phyloP scores from a whole-genome alignment of 345 rosid species.

The Gossypium raimondii region DNA sequence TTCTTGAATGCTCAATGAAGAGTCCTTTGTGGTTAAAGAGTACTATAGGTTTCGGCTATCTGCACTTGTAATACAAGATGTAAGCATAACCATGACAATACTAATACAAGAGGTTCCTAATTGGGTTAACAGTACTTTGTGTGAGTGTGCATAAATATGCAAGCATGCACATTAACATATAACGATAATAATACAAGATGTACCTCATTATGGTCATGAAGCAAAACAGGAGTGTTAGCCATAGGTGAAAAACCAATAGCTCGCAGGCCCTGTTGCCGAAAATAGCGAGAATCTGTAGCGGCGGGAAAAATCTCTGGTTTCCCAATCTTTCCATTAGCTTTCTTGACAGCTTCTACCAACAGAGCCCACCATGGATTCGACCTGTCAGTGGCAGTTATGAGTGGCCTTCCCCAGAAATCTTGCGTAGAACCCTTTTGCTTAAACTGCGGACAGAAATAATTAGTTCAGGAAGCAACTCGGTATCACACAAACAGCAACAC shows the following conservation, averaged over 20 bases:
- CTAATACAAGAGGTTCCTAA: too few species aligned
- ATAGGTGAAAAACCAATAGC: conserved; percentile 94
- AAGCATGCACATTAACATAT: not conserved
- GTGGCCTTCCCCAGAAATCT: conserved; percentile 46
- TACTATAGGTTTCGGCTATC: not conserved
- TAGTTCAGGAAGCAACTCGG: conserved; percentile 11
- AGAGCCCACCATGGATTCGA: conserved; percentile 90
- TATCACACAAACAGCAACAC: not conserved
- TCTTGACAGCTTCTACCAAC: conserved; percentile 68
- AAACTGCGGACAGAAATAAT: conserved; percentile 54
- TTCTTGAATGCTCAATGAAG: not conserved
- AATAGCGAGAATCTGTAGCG: conserved; percentile 80
- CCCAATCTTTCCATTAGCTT: conserved; percentile 62
- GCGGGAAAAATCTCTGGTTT: conserved; percentile 91
- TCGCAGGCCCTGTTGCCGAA: conserved; percentile 58
- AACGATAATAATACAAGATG: not conserved
- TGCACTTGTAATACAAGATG: not conserved
- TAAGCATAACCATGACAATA: too few species aligned
- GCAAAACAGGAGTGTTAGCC: conserved; percentile 79
- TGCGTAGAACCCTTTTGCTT: conserved; percentile 50
- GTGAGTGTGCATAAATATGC: not conserved
- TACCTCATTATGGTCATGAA: conserved; percentile 97
- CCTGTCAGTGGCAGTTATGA: conserved; percentile 55
- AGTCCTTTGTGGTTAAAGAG: not conserved
- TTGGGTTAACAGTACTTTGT: too few species aligned